Base-by-base conservation (phyloP, 2,329 filamentous ascomycete species). In the Phyllosticta citrichinensis region DNA sequence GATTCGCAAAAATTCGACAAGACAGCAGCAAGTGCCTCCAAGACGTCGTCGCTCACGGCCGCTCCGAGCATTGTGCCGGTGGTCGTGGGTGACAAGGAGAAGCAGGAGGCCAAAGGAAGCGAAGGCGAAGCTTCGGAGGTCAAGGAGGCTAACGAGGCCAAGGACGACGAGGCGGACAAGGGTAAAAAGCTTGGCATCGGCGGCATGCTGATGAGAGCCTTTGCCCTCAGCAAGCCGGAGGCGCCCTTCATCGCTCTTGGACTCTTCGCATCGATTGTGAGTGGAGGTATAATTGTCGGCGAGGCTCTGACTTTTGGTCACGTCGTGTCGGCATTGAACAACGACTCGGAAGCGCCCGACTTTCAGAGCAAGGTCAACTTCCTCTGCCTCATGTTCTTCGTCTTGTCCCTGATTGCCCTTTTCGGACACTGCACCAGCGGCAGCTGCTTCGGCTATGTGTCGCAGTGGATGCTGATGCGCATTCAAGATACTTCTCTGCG, bases 231-330 rank as follows among this genome's bases (percentile, higher is more conserved):
- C 53, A 73, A 70, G 24, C 68, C 74, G 9, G 74, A 80, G 57
- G 63, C 68, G 2, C 66, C 70, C 9, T 71, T 78, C 52, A 73
- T 79, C 22, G 59, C 65, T 3, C 52, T 78, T 5, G 79, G 77
- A 5, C 67, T 80, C 3, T 52, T 73, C 51, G 74, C 75, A 6
- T 80, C 79, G 0, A 70, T 79, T 14, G 64, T 77, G 35, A 79
- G 77, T 19, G 80, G 77, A 22, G 75, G 72, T 3, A 73, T 81
- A 35, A 76, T 87, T 50, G 80, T 87, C 25, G 85, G 84, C 17
- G 80, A 85, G 63, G 83, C 82, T 25, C 73, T 85, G 25, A 80
- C 81, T 30, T 83, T 83, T 63, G 81, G 80, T 19, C 75, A 80
- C 63, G 76, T 81, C 2, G 76, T 83, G 53, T 69, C 76, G 30